Evolutionary conservation across 257 asterid species (phyloP), one percentile per base, ranked within the genome.

Genomic region (Mentha longifolia): DNA sequence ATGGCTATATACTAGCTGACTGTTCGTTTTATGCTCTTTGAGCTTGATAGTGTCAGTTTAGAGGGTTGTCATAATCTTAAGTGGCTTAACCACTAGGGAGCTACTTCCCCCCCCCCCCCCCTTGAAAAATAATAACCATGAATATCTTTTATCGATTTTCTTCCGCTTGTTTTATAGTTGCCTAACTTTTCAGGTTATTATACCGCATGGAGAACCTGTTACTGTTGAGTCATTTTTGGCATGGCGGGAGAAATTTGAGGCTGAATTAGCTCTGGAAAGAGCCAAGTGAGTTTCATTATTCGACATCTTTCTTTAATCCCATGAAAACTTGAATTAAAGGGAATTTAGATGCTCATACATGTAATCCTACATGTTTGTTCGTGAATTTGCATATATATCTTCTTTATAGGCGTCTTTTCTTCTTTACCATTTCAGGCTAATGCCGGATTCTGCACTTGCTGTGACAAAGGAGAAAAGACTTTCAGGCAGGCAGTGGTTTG

Each of bases 181-280:
- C 62, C 67, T 73, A 35, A 54, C 78, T 74, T 68, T 83, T 82
- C 88, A 95, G 99, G 74, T 95, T 72, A 82, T 95, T 75, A 75
- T 92, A 64, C 98, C 99, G 20, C 99, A 95, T 62, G 99, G 98
- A 83, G 99, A 95, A 84, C 89, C 97, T 14, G 99, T 95, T 51
- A 95, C 98, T 4, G 83, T 92, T 16, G 98, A 95, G 3, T 84
- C 97, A 25, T 95, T 95, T 84, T 77, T 85, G 91, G 99, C 97
- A 39, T 95, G 99, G 99, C 87, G 98, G 68, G 99, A 95, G 74
- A 95, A 90, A 86, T 92, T 71, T 79, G 99, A 95, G 84, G 99
- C 98, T n/a, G 99, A 95, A 82, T 78, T 92, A 82, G 96, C 99
- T 15, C 91, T 95, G 37, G 97, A 92, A 83, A 88, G 90, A 82